Base-by-base conservation (phyloP, 202 grass and related monocot genomes). In the Saccharum hybrid region DNA sequence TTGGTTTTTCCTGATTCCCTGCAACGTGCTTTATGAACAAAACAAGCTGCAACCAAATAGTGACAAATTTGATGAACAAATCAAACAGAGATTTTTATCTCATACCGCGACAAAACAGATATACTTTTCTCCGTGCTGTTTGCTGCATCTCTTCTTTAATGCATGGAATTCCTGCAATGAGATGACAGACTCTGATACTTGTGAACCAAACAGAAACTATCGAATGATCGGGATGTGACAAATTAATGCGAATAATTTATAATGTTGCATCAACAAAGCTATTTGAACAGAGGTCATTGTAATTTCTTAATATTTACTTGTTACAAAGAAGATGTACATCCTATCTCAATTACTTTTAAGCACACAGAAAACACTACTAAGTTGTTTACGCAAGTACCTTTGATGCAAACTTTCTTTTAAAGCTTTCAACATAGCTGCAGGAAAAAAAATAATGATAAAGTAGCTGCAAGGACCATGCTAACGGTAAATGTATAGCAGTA, bases 51-150 rank as follows among this genome's bases (percentile, higher is more conserved):
- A 89, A 56, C 42, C 1, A 82, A 67, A 4, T 5, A 68, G 22
- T 72, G 64, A 56, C 15, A 88, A 68, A 72, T 31, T 42, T 33
- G 3, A 57, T 28, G 11, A 74, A 46, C 13, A 8, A 59, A 51
- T 66, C 10, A 68, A 15, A 40, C 0, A 70, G 0, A 85, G 51
- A 10, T 65, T 85, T 85, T 67, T 65, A 62, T 71, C 18, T 57
- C 67, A 68, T 94, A 94, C 92, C 82, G 45, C 85, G 72, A 94
- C 90, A 30, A 94, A 66, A 91, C 90, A 94, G 15, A 91, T 81
- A 70, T 91, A 94, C 60, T 94, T 92, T 69, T 94, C 87, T 70
- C 82, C 75, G 23, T 84, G 85, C 52, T 84, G 87, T 38, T 69
- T 88, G 82, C 43, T 45, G 71, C 90, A 94, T 52, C 92, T 83